phyloP scores from a whole-genome alignment of 1,284 basidiomycete species.

The Cryptococcus wingfieldii region DNA sequence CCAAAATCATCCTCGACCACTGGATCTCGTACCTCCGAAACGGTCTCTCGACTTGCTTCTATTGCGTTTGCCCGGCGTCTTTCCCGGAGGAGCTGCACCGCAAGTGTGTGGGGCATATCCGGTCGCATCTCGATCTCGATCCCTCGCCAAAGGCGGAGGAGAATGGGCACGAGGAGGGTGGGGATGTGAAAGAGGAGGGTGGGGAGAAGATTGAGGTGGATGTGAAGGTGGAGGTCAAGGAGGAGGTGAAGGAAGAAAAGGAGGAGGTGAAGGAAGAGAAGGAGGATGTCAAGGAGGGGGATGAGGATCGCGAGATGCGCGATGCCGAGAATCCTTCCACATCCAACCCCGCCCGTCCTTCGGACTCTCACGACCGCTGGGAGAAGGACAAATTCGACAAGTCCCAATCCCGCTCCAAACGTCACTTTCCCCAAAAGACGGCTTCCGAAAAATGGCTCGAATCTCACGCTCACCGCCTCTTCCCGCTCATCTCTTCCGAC shows the following conservation, averaged over 20 bases:
- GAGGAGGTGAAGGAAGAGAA: conserved; percentile 44
- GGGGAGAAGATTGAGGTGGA: conserved; percentile 4
- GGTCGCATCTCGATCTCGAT: conserved; percentile 45
- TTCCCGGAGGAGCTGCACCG: conserved; percentile 89
- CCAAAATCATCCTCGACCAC: conserved; percentile 38
- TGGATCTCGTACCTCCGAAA: conserved; percentile 40
- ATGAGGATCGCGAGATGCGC: conserved; percentile 63
- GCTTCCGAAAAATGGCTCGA: conserved; percentile 82
- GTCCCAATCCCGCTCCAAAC: background rate
- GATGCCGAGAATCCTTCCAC: background rate
- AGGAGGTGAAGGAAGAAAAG: conserved; percentile 35
- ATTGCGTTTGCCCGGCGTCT: conserved; percentile 85
- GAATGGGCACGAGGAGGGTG: conserved; percentile 42
- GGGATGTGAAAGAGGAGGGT: conserved; percentile 1
- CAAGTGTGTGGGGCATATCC: conserved; percentile 84
- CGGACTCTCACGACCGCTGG: background rate
- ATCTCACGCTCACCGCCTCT: conserved; percentile 58
- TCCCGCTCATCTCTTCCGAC: conserved; percentile 18
- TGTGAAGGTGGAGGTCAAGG: conserved; percentile 25
- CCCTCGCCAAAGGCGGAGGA: conserved; percentile 35
- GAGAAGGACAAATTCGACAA: conserved; percentile 2
- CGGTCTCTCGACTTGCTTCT: conserved; percentile 62
- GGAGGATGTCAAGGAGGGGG: conserved; percentile 10
- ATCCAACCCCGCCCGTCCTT: background rate
- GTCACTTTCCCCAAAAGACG: conserved; percentile 27